Conservation (phyloP, 177 flowering plant species). For the Vitis hybrid region DNA sequence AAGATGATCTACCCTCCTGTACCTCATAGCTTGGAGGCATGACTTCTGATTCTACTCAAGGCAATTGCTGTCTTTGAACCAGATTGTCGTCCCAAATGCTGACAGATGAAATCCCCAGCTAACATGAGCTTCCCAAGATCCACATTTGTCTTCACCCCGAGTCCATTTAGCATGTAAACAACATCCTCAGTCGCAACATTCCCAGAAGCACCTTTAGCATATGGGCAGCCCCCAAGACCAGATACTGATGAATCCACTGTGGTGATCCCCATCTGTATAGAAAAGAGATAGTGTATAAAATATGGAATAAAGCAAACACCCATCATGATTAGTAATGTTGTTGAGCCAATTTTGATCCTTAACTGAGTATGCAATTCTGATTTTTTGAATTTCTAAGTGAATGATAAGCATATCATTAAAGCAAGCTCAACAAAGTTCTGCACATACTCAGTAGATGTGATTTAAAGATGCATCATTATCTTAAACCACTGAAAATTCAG, state of each 20-base stretch:
- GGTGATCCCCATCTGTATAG: conserved; percentile 81
- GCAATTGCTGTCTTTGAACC: conserved; percentile 84
- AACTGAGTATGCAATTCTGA: too few species aligned
- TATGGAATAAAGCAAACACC: neutral
- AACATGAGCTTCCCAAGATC: conserved; percentile 68
- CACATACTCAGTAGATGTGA: too few species aligned
- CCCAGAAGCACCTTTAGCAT: conserved; percentile 95
- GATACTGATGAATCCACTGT: conserved; percentile 82
- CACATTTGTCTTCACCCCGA: conserved; percentile 83
- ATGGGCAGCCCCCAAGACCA: conserved; percentile 97
- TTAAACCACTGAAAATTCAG: too few species aligned
- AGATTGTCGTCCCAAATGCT: conserved; percentile 70
- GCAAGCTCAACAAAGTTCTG: too few species aligned
- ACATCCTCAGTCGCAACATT: conserved; percentile 98
- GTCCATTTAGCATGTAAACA: conserved; percentile 80
- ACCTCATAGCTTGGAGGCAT: conserved; percentile 61
- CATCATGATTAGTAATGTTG: too few species aligned
- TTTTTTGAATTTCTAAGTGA: too few species aligned
- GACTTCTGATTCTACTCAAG: conserved; percentile 39
- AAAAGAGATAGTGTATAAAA: neutral
- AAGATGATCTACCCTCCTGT: neutral
- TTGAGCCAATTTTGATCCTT: too few species aligned
- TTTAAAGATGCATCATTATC: too few species aligned
- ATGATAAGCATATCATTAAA: too few species aligned
- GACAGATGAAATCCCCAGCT: conserved; percentile 84